Evolutionary conservation across 768 basidiomycete species (phyloP), one percentile per base, ranked within the genome.

Genomic region (Strobilomyces dryophilus): DNA sequence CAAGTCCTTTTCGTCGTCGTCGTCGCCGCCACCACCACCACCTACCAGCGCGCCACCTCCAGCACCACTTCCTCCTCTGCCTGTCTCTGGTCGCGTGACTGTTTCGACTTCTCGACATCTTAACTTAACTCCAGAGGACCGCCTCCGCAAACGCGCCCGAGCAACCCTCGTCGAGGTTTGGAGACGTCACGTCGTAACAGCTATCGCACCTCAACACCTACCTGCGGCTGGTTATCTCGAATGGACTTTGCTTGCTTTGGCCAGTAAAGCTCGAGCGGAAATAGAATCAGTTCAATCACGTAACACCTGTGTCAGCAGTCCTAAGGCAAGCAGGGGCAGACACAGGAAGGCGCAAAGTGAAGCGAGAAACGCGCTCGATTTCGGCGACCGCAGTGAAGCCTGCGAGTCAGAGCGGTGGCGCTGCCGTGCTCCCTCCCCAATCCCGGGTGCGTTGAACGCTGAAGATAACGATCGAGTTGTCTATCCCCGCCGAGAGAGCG

Each of bases 121-220:
- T 9, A 34, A 35, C 40, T 29, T 59, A 48, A 29, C 42, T 45
- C 47, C 52, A 46, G 24, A 46, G 24, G 53, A 64, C 20, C 64
- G 64, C 48, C 76, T 85, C 37, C 80, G 85, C 17, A 72, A 76
- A 34, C 76, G 79, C 42, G 88, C 88, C 5, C 83, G 87, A 29
- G 84, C 86, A 18, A 74, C 76, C 4, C 76, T 89, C 14, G 75
- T 89, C 8, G 85, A 91, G 58, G 74, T 79, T 4, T 89, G 82
- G 62, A 80, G 87, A 32, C 76, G 75, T 21, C 79, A 82, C 60
- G 77, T 87, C 24, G 56, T 85, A n/a, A 63, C 75, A 21, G 81
- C 83, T 54, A 72, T 89, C 21, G 58, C 68, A 8, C 52, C 50
- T 26, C 62, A 68, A 21, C 68, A 74, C 34, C 37, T 68, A 12